These are phyloP conservation scores for Trichoderma hamatum DNA, from an alignment of 2,329 filamentous ascomycete genomes.

Conservation along the genomic window DNA sequence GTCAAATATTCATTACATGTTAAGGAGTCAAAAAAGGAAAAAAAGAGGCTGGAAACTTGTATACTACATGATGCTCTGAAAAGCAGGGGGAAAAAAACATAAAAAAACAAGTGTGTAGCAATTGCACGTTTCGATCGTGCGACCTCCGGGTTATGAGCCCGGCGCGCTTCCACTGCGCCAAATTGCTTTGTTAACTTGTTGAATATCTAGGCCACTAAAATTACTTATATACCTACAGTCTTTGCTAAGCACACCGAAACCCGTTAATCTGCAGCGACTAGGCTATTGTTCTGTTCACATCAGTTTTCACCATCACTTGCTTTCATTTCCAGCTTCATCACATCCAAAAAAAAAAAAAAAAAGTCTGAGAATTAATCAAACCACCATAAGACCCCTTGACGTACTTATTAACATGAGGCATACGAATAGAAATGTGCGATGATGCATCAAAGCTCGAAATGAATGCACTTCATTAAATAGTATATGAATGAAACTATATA, in stretches of 20 bases:
- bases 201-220: neutral
- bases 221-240: neutral
- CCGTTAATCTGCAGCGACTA: too few species aligned
- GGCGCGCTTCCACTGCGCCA: conserved; percentile 39
- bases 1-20: neutral
- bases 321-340: neutral
- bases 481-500: neutral
- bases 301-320: neutral
- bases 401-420: neutral
- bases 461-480: conserved; percentile 19
- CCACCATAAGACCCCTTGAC: neutral
- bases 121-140: conserved; percentile 39
- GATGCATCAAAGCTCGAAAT: neutral
- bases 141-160: conserved; percentile 38
- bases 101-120: conserved; percentile 33
- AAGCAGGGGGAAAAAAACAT: conserved; percentile 4
- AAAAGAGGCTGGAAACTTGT: neutral
- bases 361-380: neutral
- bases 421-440: neutral
- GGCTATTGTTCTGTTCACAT: neutral
- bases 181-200: conserved; percentile 33
- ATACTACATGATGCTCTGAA: neutral
- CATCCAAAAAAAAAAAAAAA: too few species aligned
- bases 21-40: neutral
- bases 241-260: neutral